Percentiles rank a stretch among this genome's conserved stretches.
Evolutionary conservation across 2,329 filamentous ascomycete species (phyloP).

Genomic region (Claviceps citrina): DNA sequence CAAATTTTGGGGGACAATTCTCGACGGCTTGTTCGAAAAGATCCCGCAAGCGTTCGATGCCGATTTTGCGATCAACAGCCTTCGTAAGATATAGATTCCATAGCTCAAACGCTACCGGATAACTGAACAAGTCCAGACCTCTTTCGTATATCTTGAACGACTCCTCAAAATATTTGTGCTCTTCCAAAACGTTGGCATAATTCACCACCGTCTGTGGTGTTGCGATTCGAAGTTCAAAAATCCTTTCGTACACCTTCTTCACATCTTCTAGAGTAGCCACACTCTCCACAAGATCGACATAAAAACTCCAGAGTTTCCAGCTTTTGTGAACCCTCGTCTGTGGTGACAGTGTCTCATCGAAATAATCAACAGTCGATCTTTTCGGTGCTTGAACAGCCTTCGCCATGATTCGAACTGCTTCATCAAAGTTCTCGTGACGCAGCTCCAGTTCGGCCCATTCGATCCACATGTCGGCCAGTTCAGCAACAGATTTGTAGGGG

Average conservation of each 20-base stretch:
- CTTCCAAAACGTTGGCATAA: conserved; percentile 88
- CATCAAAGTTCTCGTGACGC: conserved; percentile 88
- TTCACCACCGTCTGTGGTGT: conserved; percentile 98
- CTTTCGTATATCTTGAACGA: conserved; percentile 97
- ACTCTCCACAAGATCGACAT: conserved; percentile 92
- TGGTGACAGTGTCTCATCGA: conserved; percentile 83
- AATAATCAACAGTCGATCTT: conserved; percentile 96
- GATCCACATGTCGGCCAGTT: conserved; percentile 96
- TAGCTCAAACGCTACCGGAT: conserved; percentile 92
- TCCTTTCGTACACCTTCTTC: conserved; percentile 85
- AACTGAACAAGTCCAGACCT: conserved; percentile 93
- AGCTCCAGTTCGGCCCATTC: conserved; percentile 99
- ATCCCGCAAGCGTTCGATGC: conserved; percentile 84
- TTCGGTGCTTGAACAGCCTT: conserved; percentile 97
- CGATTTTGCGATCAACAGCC: conserved; percentile 88
- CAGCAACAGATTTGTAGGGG: conserved; percentile 91
- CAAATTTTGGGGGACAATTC: conserved; percentile 86
- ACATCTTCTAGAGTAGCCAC: conserved; percentile 85
- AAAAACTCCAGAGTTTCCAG: conserved; percentile 99
- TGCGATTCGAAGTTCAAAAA: conserved; percentile 94
- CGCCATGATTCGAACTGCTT: conserved; percentile 87
- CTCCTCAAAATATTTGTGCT: conserved; percentile 89
- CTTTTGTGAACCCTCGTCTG: conserved; percentile 97
- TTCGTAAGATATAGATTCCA: conserved; percentile 98
- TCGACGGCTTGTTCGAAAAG: conserved; percentile 95